phyloP scores from a whole-genome alignment of 257 asterid genomes.

The Fraxinus anomala region DNA sequence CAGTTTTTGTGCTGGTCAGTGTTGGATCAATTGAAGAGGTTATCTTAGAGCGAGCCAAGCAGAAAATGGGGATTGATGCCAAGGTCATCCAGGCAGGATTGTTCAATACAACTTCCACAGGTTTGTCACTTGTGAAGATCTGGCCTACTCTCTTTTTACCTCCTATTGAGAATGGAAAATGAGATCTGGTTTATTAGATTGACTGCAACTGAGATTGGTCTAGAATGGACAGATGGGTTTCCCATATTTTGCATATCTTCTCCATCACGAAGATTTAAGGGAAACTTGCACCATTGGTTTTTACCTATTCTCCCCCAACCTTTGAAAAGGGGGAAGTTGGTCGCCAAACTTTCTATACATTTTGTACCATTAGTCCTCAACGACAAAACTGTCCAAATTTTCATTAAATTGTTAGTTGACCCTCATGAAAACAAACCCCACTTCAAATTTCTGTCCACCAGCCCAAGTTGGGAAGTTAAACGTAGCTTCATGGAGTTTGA shows the following conservation, averaged over 20 bases:
- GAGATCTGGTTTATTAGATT: not conserved
- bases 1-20: slow-evolving; percentile 93
- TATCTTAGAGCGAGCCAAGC: slow-evolving; percentile 94
- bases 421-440: not conserved
- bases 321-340: not conserved
- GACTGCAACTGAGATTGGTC: not conserved
- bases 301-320: not conserved
- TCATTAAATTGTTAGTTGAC: not conserved
- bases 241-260: not conserved
- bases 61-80: slow-evolving; percentile 98
- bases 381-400: not conserved
- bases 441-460: not conserved
- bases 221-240: not conserved
- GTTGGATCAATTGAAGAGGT: slow-evolving; percentile 98
- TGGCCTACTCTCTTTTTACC: not conserved
- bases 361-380: not conserved
- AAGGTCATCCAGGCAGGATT: slow-evolving; percentile 99
- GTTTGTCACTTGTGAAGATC: slow-evolving; percentile 46
- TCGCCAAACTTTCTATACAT: not conserved
- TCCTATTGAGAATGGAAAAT: not conserved
- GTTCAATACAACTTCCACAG: slow-evolving; percentile 98
- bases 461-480: not conserved
- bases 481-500: not conserved
- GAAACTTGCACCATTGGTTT: not conserved
- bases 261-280: not conserved